Evolutionary conservation across 2,329 filamentous ascomycete genomes (phyloP).

Genomic region (Claviceps sorghi): DNA sequence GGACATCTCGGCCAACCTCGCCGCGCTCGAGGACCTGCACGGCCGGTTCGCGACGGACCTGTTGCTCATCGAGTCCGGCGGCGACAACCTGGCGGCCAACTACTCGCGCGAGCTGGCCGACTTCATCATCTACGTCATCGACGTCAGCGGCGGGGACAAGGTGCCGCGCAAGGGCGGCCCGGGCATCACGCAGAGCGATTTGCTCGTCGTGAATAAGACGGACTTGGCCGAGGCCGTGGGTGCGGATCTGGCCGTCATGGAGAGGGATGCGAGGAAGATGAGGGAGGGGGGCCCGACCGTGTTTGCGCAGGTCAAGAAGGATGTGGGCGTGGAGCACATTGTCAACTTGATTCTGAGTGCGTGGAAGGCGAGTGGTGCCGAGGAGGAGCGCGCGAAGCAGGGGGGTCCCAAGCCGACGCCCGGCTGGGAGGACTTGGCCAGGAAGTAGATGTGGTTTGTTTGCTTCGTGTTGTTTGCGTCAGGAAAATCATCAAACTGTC

Average conservation of each 20-base stretch:
- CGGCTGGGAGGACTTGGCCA: constrained; percentile 33
- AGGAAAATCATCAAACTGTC: not conserved
- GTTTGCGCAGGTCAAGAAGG: constrained; percentile 94
- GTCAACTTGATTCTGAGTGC: constrained; percentile 77
- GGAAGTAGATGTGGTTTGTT: not conserved
- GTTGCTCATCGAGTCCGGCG: constrained; percentile 86
- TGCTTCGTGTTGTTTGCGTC: not conserved
- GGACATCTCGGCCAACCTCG: constrained; percentile 88
- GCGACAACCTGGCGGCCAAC: constrained; percentile 94
- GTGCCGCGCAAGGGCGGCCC: constrained; percentile 90
- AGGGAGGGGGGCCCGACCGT: constrained; percentile 89
- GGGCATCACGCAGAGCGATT: constrained; percentile 89
- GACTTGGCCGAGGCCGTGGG: constrained; percentile 83
- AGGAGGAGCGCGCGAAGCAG: constrained; percentile 36
- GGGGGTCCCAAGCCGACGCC: constrained; percentile 45
- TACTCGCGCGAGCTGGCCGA: constrained; percentile 91
- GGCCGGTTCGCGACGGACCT: constrained; percentile 64
- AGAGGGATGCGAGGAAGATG: constrained; percentile 86
- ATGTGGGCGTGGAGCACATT: constrained; percentile 72
- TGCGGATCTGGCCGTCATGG: constrained; percentile 86
- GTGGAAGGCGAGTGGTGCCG: constrained; percentile 81
- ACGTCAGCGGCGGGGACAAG: constrained; percentile 93
- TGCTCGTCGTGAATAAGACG: constrained; percentile 94
- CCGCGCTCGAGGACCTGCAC: constrained; percentile 81
- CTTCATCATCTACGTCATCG: constrained; percentile 97